Evolutionary conservation across 2,329 filamentous ascomycete genomes (phyloP).

Genomic region (Aplosporella prunicola): DNA sequence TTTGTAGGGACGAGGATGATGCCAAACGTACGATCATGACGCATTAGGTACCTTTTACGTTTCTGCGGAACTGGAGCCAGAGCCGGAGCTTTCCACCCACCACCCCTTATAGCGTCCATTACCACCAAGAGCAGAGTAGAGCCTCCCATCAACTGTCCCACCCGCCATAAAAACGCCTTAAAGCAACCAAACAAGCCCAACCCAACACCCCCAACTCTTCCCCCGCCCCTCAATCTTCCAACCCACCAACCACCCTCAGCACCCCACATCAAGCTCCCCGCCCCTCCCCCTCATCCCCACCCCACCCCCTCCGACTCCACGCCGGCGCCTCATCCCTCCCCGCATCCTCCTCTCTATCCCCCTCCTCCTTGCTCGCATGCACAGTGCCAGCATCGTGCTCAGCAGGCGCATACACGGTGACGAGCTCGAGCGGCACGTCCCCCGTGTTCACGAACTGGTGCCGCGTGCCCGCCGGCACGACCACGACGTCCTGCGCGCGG

Average conservation of each 20-base stretch:
- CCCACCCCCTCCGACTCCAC: constrained; percentile 49
- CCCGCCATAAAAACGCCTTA: too few relatives aligned
- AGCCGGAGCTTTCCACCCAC: too few relatives aligned
- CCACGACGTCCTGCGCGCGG: constrained; percentile 47
- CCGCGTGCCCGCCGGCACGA: constrained; percentile 56
- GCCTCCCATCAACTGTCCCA: too few relatives aligned
- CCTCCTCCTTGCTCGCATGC: constrained; percentile 54
- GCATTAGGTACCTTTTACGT: too few relatives aligned
- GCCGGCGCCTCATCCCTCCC: constrained; percentile 51
- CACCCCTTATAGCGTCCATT: too few relatives aligned
- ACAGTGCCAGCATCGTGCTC: constrained; percentile 52
- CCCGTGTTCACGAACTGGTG: constrained; percentile 58
- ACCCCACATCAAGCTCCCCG: not conserved
- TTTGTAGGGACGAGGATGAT: too few relatives aligned
- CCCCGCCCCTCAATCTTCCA: not conserved
- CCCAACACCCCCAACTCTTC: too few relatives aligned
- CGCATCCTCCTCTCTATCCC: constrained; percentile 52
- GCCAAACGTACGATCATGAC: too few relatives aligned
- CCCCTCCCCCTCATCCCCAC: constrained; percentile 48
- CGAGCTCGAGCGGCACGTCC: constrained; percentile 48
- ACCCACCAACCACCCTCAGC: not conserved
- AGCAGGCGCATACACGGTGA: constrained; percentile 54
- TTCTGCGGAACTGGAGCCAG: too few relatives aligned
- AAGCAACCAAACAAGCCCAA: too few relatives aligned
- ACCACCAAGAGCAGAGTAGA: too few relatives aligned